These are phyloP conservation scores for Phytophthora pini DNA, from an alignment of 352 stramenopile genomes.

Conservation along the genomic window DNA sequence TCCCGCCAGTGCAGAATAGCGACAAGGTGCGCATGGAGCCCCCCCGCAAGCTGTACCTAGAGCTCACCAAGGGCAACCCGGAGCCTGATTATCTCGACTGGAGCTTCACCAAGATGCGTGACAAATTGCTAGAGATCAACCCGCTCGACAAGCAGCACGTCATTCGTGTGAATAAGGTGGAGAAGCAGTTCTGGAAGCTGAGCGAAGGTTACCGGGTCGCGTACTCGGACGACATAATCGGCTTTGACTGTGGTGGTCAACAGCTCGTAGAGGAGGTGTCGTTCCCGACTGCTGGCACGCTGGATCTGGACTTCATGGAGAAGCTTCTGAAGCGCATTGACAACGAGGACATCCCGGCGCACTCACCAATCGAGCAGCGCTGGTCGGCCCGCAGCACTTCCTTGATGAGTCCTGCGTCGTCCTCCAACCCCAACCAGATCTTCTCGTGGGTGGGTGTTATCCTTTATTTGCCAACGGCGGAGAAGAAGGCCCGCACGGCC, in stretches of 20 bases:
- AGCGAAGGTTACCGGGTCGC: constrained; percentile 92
- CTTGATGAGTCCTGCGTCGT: constrained; percentile 92
- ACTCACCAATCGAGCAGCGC: constrained; percentile 98
- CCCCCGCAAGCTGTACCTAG: constrained; percentile 81
- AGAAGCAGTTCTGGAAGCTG: constrained; percentile 96
- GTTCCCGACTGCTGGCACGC: constrained; percentile 85
- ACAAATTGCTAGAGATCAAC: constrained; percentile 83
- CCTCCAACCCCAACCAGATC: constrained; percentile 66
- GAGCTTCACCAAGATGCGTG: constrained; percentile 86
- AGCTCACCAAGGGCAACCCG: constrained; percentile 62
- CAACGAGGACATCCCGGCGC: constrained; percentile 91
- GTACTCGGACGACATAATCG: constrained; percentile 95
- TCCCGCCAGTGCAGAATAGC: constrained; percentile 51
- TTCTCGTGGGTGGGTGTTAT: constrained; percentile 99
- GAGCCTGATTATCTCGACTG: constrained; percentile 76
- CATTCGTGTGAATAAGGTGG: constrained; percentile 94
- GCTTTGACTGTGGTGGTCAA: constrained; percentile 99
- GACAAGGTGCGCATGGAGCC: constrained; percentile 75
- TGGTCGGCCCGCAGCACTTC: constrained; percentile 95
- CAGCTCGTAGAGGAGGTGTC: constrained; percentile 98
- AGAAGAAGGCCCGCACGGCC: constrained; percentile 54
- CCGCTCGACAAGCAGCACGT: constrained; percentile 94
- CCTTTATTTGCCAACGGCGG: constrained; percentile 92
- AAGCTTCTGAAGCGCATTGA: constrained; percentile 94
- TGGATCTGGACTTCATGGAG: constrained; percentile 95